Base-by-base conservation (phyloP, 1,139 yeast genomes). In the Saccharomyces pastorianus region DNA sequence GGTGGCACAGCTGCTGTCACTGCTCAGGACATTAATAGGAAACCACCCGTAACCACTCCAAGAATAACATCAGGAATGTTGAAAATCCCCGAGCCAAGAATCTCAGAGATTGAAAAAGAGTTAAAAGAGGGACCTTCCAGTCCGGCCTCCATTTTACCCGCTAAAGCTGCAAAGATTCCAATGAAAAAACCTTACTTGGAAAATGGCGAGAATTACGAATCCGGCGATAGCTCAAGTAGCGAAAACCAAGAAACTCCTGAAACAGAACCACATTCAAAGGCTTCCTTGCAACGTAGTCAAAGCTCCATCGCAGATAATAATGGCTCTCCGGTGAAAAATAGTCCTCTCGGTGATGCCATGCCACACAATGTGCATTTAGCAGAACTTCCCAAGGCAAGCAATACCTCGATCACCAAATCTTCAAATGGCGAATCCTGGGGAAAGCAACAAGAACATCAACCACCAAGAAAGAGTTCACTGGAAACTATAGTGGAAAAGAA, bases 11-110 rank as follows among this genome's bases (percentile, higher is more conserved):
- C 25, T 11, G 44, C 44, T 11, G 23, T 38, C 7, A 20, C 44
- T 20, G n/a, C 13, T 25, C 26, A 38, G 25, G 48, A 34, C 25
- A 27, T 25, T 14, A 17, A 38, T 9, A 38, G 25, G 44, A 53
- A 55, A 14, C 50, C 54, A 48, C 48, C 59, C 7, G 47, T 52
- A 3, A 54, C 61, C 13, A 56, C 64, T 7, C 59, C 68, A 28
- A 74, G 88, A 63, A 82, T 84, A 48, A 82, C 87, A 0, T 83
- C 88, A 0, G 90, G 90, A 1, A 84, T 83, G 88, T 70, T 85
- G 27, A 63, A 71, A 17, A 73, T 71, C 14, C 77, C 76, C 2
- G 76, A 73, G 56, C 76, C 76, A 26, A 71, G 67, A 56, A 62
- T 73, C 52, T 65, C 71, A 20, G 76, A 73, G 52, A 68, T 73